phyloP scores from a whole-genome alignment of 305 asterid species.

The Rubia balearica region DNA sequence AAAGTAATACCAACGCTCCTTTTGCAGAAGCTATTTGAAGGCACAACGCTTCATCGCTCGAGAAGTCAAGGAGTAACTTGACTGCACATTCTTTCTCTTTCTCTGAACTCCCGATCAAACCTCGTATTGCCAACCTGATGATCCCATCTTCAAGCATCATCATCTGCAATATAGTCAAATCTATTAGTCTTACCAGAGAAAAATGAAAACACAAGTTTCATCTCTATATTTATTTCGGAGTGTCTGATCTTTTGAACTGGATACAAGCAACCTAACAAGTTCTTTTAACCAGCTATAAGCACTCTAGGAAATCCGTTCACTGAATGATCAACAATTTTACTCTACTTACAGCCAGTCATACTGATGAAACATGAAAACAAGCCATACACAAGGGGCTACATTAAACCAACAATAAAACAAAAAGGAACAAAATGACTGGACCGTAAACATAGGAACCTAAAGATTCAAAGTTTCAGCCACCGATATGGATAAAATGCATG shows the following conservation, averaged over 20 bases:
- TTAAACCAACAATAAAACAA: neutral
- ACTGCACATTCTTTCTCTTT: constrained; percentile 24
- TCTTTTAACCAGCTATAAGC: neutral
- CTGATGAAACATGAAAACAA: neutral
- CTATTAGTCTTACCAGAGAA: neutral
- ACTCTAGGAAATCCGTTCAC: neutral
- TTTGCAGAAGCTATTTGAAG: constrained; percentile 20
- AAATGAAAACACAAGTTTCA: neutral
- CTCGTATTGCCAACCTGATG: constrained; percentile 22
- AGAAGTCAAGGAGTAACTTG: constrained; percentile 22
- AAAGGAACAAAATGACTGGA: neutral
- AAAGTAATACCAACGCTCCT: constrained; percentile 23
- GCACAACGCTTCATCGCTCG: constrained; percentile 19
- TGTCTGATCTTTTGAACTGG: neutral
- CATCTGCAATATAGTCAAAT: constrained; percentile 15
- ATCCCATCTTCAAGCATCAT: constrained; percentile 27
- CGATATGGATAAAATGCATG: neutral
- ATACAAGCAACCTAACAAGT: neutral
- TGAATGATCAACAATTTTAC: neutral
- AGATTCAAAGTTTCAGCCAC: neutral
- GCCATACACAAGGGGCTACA: neutral
- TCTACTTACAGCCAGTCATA: neutral
- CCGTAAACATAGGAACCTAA: neutral
- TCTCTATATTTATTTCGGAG: neutral
- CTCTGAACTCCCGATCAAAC: constrained; percentile 25